A percentile compares a stretch with the other conserved stretches of the same genome.
These are phyloP conservation scores for Fusarium sp. DNA, from an alignment of 2,329 filamentous ascomycete species.

Conservation along the genomic window DNA sequence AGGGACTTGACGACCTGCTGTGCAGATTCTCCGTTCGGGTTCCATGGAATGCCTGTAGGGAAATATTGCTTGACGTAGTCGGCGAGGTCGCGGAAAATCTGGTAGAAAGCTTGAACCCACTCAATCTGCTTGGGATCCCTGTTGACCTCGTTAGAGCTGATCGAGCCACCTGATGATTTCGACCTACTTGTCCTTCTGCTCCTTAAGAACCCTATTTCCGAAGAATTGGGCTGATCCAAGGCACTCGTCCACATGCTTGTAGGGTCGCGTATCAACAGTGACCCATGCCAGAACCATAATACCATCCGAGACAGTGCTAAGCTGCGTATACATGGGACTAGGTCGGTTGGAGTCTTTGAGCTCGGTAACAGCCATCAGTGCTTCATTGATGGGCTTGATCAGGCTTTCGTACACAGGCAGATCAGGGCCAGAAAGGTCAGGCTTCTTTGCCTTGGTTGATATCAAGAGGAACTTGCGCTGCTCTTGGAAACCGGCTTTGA, in stretches of 20 bases:
- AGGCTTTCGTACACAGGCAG: slow-evolving; percentile 78
- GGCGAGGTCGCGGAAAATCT: slow-evolving; percentile 84
- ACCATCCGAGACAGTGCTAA: slow-evolving; percentile 89
- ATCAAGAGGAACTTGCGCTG: slow-evolving; percentile 90
- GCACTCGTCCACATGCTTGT: slow-evolving; percentile 85
- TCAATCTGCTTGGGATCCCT: slow-evolving; percentile 84
- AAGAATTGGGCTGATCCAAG: slow-evolving; percentile 90
- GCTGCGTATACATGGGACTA: slow-evolving; percentile 79
- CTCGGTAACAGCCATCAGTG: slow-evolving; percentile 80
- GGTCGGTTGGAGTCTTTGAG: slow-evolving; percentile 85
- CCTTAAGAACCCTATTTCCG: slow-evolving; percentile 92
- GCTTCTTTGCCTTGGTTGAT: slow-evolving; percentile 91
- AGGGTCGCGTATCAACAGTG: slow-evolving; percentile 82
- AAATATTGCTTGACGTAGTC: slow-evolving; percentile 89
- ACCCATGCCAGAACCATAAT: slow-evolving; percentile 94
- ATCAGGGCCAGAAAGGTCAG: slow-evolving; percentile 71
- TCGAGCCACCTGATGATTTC: background rate
- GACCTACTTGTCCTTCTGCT: slow-evolving; percentile 77
- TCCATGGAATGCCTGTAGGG: slow-evolving; percentile 85
- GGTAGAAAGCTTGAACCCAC: slow-evolving; percentile 94
- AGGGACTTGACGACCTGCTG: slow-evolving; percentile 73
- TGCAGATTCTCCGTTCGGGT: slow-evolving; percentile 78
- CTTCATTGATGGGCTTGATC: slow-evolving; percentile 86
- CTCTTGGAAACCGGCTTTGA: slow-evolving; percentile 76
- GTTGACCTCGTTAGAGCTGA: slow-evolving; percentile 6